Conservation (phyloP, 805 yeast species). For the Ogataea henricii region DNA sequence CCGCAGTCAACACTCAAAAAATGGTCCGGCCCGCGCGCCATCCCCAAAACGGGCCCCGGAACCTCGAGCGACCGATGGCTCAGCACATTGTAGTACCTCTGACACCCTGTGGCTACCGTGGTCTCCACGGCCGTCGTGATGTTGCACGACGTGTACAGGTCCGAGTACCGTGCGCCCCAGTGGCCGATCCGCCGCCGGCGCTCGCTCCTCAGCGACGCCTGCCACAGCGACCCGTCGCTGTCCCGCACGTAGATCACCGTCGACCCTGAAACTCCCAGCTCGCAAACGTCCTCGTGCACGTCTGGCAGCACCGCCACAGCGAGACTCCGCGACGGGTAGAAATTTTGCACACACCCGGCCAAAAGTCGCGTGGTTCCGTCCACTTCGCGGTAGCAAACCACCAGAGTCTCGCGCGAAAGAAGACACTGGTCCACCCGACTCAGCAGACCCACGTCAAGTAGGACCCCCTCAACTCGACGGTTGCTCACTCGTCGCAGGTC, state of each 20-base stretch:
- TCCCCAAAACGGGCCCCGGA: constrained; percentile 2
- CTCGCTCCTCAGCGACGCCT: constrained; percentile 12
- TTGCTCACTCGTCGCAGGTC: constrained; percentile 4
- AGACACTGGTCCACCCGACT: not conserved
- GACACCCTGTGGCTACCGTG: not conserved
- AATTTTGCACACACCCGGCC: not conserved
- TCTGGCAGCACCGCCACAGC: constrained; percentile 4
- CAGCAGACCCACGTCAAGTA: not conserved
- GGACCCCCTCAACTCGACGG: not conserved
- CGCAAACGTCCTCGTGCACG: constrained; percentile 12
- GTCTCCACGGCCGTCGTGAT: constrained; percentile 13
- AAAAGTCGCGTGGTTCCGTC: not conserved
- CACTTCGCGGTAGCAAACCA: not conserved
- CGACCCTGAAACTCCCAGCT: constrained; percentile 11
- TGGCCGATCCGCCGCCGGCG: constrained; percentile 1
- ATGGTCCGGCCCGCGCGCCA: constrained; percentile 16
- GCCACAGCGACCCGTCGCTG: constrained; percentile 13
- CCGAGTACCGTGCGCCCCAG: constrained; percentile 1
- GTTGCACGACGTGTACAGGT: constrained; percentile 16
- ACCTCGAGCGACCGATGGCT: constrained; percentile 11
- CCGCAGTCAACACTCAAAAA: constrained; percentile 9
- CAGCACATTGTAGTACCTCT: constrained; percentile 11
- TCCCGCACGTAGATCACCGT: constrained; percentile 12
- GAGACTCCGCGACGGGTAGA: too few species aligned
- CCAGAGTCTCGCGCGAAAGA: not conserved